Base-by-base conservation (phyloP, 352 stramenopile species). In the Phytophthora rubi region DNA sequence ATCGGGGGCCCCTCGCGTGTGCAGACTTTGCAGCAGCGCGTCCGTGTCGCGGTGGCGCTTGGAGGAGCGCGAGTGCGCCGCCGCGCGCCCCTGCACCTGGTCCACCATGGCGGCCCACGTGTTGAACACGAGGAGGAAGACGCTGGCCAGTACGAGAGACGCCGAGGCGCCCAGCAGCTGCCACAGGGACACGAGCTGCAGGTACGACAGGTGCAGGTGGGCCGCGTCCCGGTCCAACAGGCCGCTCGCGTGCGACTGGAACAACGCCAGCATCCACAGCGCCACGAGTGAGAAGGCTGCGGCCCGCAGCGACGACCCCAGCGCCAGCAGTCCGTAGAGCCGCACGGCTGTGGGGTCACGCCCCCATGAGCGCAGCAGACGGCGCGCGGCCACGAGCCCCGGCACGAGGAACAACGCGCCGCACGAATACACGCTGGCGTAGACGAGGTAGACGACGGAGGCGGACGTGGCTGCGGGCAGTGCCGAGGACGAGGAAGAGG, bases 91-190 rank as follows among this genome's bases (percentile, higher is more conserved):
- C 35, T 75, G 68, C 21, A 90, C 82, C 33, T 82, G 76, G 58
- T 88, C 82, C 62, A 90, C 80, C 80, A 90, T 90, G 51, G 76
- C 68, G 3, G 82, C 82, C 80, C 82, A 90, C 42, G 82, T 90
- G 53, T 87, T 88, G 63, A 90, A 87, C 35, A 90, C 73, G 28
- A 90, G 55, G 35, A 90, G 62, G 62, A 90, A 87, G 23, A 88
- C 80, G 28, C 76, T 68, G 44, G 77, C 75, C 18, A 90, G 71
- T 37, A 81, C 73, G 13, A 85, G 62, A 1, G 82, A 80, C 9
- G 67, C 77, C 9, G 81, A 53, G 60, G 84, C 79, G 21, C 80
- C 73, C 18, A 90, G 66, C 7, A 77, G 56, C 37, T 90, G 78
- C 82, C 82, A 90, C 35, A 81, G 49, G 30, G 84, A 83, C 28